A percentile compares a stretch with the other conserved stretches of the same genome.
Evolutionary conservation across 192 early-diverging fungal species (phyloP).

Genomic region (Phlyctochytrium arcticum): DNA sequence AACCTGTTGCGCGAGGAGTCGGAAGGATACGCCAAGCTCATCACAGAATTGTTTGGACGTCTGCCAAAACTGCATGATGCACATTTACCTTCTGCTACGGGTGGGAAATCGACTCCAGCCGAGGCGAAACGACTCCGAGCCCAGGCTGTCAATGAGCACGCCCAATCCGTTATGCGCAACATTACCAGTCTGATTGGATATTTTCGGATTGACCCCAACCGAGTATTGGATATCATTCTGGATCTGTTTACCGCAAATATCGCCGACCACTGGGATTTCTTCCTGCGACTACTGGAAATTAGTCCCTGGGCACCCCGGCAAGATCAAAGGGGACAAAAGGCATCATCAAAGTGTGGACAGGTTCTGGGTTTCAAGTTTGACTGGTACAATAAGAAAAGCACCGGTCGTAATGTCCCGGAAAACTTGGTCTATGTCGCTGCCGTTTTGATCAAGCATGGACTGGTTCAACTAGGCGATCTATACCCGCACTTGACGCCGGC

Average conservation of each 20-base stretch:
- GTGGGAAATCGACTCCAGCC: not conserved
- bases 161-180: conserved; percentile 33
- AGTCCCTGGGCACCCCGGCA: conserved; percentile 29
- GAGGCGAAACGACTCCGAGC: not conserved
- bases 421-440: conserved; percentile 54
- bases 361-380: conserved; percentile 75
- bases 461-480: conserved; percentile 55
- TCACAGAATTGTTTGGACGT: conserved; percentile 50
- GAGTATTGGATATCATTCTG: conserved; percentile 73
- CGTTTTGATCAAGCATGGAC: conserved; percentile 47
- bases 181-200: conserved; percentile 58
- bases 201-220: conserved; percentile 80
- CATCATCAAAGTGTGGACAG: conserved; percentile 44
- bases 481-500: conserved; percentile 58
- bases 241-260: conserved; percentile 73
- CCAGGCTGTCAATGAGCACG: conserved; percentile 14
- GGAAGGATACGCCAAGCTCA: conserved; percentile 75
- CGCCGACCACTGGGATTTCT: conserved; percentile 64
- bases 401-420: conserved; percentile 29
- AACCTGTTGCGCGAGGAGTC: conserved; percentile 77
- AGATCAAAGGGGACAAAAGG: not conserved
- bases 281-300: conserved; percentile 56
- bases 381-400: conserved; percentile 40
- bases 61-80: conserved; percentile 27
- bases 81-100: not conserved